Conservation (phyloP, 2,329 filamentous ascomycete genomes). For the Colletotrichum neosansevieriae region DNA sequence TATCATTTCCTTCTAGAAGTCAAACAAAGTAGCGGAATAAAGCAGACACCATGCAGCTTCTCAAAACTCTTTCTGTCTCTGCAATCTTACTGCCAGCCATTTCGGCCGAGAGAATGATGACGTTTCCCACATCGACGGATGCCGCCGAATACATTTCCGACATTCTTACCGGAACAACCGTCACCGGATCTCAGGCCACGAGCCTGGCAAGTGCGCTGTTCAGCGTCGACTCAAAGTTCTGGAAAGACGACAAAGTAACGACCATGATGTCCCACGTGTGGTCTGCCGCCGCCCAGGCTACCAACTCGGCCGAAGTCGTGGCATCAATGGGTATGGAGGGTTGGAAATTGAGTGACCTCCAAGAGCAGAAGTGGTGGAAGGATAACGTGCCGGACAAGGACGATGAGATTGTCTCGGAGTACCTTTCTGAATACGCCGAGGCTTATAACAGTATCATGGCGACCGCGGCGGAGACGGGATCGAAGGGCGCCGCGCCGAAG, state of each 20-base stretch:
- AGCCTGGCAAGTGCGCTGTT: conserved; percentile 35
- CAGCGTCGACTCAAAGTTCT: conserved; percentile 33
- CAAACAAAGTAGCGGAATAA: not conserved
- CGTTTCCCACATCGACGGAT: conserved; percentile 23
- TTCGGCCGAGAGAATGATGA: not conserved
- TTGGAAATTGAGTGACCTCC: not conserved
- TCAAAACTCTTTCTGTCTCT: not conserved
- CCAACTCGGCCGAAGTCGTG: conserved; percentile 35
- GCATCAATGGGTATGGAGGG: conserved; percentile 28
- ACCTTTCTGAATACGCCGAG: conserved; percentile 15
- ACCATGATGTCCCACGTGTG: conserved; percentile 39
- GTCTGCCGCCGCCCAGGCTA: conserved; percentile 40
- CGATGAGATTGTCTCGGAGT: conserved; percentile 13
- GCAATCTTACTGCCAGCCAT: not conserved
- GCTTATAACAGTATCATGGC: not conserved
- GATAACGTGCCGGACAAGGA: conserved; percentile 29
- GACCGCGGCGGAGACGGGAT: not conserved
- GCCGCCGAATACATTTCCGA: conserved; percentile 19
- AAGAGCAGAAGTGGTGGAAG: conserved; percentile 16
- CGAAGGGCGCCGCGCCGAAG: conserved; percentile 19
- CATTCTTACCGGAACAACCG: not conserved
- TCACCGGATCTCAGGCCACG: conserved; percentile 21
- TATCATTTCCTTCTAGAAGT: not conserved
- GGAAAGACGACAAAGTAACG: conserved; percentile 21
- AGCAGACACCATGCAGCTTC: conserved; percentile 4